A percentile compares a stretch with the other conserved stretches of the same genome.
Conservation (phyloP, 495 filamentous ascomycete genomes). For the Aspergillus carlsbadensis region DNA sequence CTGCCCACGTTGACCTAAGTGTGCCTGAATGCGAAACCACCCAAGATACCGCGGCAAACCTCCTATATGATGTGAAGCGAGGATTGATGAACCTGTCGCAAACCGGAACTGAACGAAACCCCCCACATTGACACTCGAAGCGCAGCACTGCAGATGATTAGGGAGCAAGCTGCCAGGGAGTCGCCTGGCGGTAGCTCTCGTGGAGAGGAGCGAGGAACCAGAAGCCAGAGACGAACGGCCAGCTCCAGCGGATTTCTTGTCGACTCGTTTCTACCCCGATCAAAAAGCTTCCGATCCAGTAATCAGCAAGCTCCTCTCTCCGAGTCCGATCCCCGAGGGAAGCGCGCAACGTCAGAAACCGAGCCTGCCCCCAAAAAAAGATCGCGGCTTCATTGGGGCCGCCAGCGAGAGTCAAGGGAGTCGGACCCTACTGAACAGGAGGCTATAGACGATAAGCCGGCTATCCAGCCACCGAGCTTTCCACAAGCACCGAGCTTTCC, state of each 20-base stretch:
- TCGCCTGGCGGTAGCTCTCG: slow-evolving; percentile 41
- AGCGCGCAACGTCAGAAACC: slow-evolving; percentile 32
- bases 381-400: slow-evolving; percentile 40
- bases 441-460: neutral
- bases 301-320: slow-evolving; percentile 28
- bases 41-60: neutral
- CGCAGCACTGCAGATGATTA: slow-evolving; percentile 27
- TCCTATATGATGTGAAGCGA: neutral
- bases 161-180: slow-evolving; percentile 35
- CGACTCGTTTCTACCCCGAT: slow-evolving; percentile 36
- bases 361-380: slow-evolving; percentile 39
- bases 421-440: slow-evolving; percentile 13
- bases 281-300: slow-evolving; percentile 27
- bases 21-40: neutral
- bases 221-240: slow-evolving; percentile 31
- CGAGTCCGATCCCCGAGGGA: slow-evolving; percentile 28
- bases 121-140: slow-evolving; percentile 14
- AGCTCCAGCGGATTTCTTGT: slow-evolving; percentile 48
- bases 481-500: neutral
- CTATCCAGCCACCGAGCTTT: neutral
- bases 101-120: slow-evolving; percentile 13
- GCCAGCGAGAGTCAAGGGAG: slow-evolving; percentile 32
- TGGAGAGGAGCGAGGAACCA: slow-evolving; percentile 31
- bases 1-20: neutral
- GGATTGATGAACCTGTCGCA: slow-evolving; percentile 10